Base-by-base conservation (phyloP, 2,329 filamentous ascomycete species). In the Lasiodiplodia hormozganensis region DNA sequence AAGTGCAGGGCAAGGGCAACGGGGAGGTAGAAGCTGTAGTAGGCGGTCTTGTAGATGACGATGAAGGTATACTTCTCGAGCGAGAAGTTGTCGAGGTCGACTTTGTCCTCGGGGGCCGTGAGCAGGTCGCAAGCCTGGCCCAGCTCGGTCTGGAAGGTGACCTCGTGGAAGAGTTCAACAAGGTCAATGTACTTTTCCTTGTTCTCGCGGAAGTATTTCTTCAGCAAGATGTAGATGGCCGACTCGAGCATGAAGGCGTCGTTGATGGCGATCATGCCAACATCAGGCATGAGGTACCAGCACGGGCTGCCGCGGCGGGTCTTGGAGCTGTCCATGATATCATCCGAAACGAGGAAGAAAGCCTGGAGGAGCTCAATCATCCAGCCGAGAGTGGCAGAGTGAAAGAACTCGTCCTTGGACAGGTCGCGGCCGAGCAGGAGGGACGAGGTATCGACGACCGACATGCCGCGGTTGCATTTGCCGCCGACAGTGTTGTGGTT, bases 381-480 rank as follows among this genome's bases (percentile, higher is more conserved):
- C 96, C 96, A 99, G 77, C 96, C 96, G 21, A 99, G 88, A 21
- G 93, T 91, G 54, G 94, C 92, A 58, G 95, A 86, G 74, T 92
- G 86, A 85, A 96, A 96, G 86, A 94, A 97, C 83, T 98, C 91
- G 69, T 95, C 88, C 71, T 92, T 87, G 72, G 85, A 88, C 72
- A 98, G 89, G 67, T 91, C 84, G 74, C 86, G 84, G 76, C 88
- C 86, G 77, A 94, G 88, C 71, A 98, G 89, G 75, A 96, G 85
- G 72, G 93, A 91, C 72, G 90, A 90, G 57, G 94, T 96, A 83
- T 99, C 96, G 73, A 96, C 91, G 70, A 98, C 95, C 58, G 94
- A 98, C 89, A 99, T 96, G 83, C 96, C 96, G 77, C 96, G 93
- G 85, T 99, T 99, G 85, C 94, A 97, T 86, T 99, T 99, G 79